phyloP scores from a whole-genome alignment of 116 monocot species.

The Iris pallida region DNA sequence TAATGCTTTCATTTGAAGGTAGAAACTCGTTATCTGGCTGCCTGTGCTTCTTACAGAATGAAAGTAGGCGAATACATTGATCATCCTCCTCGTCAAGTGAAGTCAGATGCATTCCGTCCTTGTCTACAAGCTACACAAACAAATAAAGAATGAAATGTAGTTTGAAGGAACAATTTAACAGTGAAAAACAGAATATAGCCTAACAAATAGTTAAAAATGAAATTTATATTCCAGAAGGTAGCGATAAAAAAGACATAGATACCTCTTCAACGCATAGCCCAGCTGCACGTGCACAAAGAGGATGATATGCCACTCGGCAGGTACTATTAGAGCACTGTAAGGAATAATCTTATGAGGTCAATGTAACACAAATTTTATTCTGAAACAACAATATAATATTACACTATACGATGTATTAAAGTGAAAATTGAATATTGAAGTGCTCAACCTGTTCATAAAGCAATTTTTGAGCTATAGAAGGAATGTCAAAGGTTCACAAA shows the following conservation, averaged over 20 bases:
- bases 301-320: slow-evolving; percentile 93
- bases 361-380: not conserved
- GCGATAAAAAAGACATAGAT: slow-evolving; percentile 2
- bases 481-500: too few relatives aligned
- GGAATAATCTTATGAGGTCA: slow-evolving; percentile 12
- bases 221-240: not conserved
- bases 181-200: not conserved
- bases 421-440: too few relatives aligned
- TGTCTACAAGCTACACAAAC: slow-evolving; percentile 74
- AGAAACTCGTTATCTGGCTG: slow-evolving; percentile 60
- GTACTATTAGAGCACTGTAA: slow-evolving; percentile 79
- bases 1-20: slow-evolving; percentile 30
- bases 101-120: slow-evolving; percentile 64
- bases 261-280: slow-evolving; percentile 99
- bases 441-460: too few relatives aligned
- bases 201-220: not conserved
- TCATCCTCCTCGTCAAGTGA: slow-evolving; percentile 80
- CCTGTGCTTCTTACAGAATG: slow-evolving; percentile 90
- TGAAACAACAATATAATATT: not conserved
- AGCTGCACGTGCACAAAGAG: slow-evolving; percentile 99
- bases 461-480: too few relatives aligned
- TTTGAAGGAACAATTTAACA: not conserved
- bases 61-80: slow-evolving; percentile 79
- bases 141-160: slow-evolving; percentile 3
- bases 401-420: too few relatives aligned